phyloP scores from a whole-genome alignment of 768 basidiomycete genomes.

The Pilatotrama ljubarskyi region DNA sequence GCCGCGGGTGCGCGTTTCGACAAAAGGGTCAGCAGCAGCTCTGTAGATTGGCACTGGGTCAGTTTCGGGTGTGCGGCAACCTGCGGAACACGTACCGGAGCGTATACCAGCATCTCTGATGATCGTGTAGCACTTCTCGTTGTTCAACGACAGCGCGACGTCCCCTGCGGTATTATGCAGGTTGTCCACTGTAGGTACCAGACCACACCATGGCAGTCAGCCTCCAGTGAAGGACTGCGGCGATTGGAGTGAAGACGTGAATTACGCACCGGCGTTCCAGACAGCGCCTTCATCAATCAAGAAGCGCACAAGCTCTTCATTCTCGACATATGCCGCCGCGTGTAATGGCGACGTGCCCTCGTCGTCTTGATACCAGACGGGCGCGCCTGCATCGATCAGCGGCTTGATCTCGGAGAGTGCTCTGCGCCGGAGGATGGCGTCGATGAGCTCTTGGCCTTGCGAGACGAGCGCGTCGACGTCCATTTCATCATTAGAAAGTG shows the following conservation, averaged over 20 bases:
- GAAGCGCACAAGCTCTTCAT: constrained; percentile 58
- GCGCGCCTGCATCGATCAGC: constrained; percentile 66
- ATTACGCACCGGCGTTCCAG: constrained; percentile 79
- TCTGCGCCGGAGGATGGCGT: constrained; percentile 53
- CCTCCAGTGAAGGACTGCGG: background rate
- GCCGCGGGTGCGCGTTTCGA: constrained; percentile 40
- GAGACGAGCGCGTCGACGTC: constrained; percentile 25
- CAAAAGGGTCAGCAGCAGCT: constrained; percentile 69
- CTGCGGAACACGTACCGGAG: constrained; percentile 57
- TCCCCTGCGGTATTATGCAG: constrained; percentile 85
- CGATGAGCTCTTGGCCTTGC: constrained; percentile 63
- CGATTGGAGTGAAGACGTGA: background rate
- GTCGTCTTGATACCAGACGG: constrained; percentile 88
- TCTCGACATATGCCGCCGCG: constrained; percentile 77
- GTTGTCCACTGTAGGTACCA: constrained; percentile 59
- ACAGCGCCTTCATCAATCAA: constrained; percentile 82
- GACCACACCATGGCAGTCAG: background rate
- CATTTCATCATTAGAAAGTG: constrained; percentile 15
- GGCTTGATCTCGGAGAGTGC: constrained; percentile 45
- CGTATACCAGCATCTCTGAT: constrained; percentile 94
- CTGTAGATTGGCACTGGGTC: constrained; percentile 35
- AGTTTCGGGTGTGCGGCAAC: background rate
- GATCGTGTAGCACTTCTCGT: constrained; percentile 66
- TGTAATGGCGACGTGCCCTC: constrained; percentile 82
- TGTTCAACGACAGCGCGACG: constrained; percentile 84